Evolutionary conservation across 257 asterid genomes (phyloP), one percentile per base, ranked within the genome.

Genomic region (Petrea volubilis): DNA sequence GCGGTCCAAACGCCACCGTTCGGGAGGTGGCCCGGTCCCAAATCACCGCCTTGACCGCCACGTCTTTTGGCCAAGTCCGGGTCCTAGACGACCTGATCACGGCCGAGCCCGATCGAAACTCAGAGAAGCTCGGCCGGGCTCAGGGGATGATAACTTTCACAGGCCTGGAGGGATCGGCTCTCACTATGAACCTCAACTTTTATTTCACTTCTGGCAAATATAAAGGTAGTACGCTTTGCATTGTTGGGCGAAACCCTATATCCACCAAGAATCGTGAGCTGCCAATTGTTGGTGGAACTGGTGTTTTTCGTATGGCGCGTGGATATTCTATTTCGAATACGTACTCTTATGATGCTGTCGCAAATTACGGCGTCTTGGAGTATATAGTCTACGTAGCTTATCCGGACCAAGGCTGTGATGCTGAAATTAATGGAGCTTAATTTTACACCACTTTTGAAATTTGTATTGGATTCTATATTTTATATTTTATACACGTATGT

Each of bases 201-300:
- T 67, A 70, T 11, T 79, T 75, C 43, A 53, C 59, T 0, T 12
- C 60, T 0, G 78, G 80, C 0, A 9, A 41, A 27, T 75, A 49
- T 3, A 12, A 14, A 0, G 84, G 84, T n/a, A 75, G 84, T 34
- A 43, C 46, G 0, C 44, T 79, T 2, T 60, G 73, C 17, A 1
- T 75, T 5, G 57, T 67, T 7, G 84, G 80, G 31, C 52, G 80
- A 28, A 79, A 71, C 25, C 80, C 80, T 0, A 33, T 65, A 7
- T 0, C 7, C 13, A 15, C 9, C n/a, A 25, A 7, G 6, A 46
- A 79, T 36, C 80, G 78, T 7, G 84, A 75, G 71, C 47, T 75
- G 68, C 74, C 84, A 5, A 68, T 79, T 0, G 68, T 75, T 4
- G 80, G 84, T 0, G 84, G 84, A 0, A 74, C 73, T 11, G 80